Percentiles rank a stretch among this genome's conserved stretches.
phyloP scores from a whole-genome alignment of 1,284 basidiomycete genomes.

The Sporisorium scitamineum region DNA sequence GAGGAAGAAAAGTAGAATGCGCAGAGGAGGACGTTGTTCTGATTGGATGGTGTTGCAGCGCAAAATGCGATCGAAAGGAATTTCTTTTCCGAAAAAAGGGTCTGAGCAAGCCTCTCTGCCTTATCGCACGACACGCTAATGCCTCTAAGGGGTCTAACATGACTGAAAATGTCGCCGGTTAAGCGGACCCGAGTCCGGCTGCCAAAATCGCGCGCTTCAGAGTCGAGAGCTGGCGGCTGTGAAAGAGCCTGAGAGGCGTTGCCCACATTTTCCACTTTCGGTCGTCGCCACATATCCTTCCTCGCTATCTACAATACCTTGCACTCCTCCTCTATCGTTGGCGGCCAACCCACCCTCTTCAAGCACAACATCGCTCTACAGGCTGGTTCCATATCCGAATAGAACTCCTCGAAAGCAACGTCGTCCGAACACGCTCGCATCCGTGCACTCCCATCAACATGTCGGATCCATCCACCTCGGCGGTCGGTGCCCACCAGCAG shows the following conservation, averaged over 20 bases:
- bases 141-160: background rate
- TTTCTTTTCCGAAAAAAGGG: constrained; percentile 7
- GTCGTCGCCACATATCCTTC: background rate
- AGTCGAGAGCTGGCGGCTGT: constrained; percentile 1
- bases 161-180: background rate
- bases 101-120: background rate
- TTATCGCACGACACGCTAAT: constrained; percentile 26
- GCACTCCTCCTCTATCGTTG: background rate
- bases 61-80: constrained; percentile 29
- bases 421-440: background rate
- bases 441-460: constrained; percentile 14
- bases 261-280: constrained; percentile 32
- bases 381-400: background rate
- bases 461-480: constrained; percentile 52
- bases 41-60: constrained; percentile 39
- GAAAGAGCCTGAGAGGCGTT: constrained; percentile 24
- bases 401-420: background rate
- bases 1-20: background rate
- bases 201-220: constrained; percentile 2
- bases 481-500: constrained; percentile 34
- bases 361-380: background rate
- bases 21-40: constrained; percentile 5
- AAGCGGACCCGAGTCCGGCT: constrained; percentile 37
- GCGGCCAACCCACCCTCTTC: background rate
- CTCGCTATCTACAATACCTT: background rate